Evolutionary conservation across 208 protist species (phyloP).

Genomic region (Strigomonas culicis): DNA sequence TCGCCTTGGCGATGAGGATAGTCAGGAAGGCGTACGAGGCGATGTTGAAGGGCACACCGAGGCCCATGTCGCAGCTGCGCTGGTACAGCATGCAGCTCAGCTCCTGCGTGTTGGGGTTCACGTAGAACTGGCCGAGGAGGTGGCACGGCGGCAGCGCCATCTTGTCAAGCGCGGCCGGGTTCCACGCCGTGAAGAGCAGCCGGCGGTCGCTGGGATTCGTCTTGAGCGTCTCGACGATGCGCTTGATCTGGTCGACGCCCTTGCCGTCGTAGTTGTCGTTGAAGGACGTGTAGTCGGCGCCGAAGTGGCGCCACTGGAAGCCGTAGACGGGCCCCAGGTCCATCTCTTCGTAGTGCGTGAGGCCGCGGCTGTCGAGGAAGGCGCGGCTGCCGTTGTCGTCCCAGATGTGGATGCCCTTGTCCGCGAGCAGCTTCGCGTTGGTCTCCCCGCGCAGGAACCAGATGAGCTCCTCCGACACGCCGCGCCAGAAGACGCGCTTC

Average conservation of each 20-base stretch:
- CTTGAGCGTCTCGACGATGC: conserved; percentile 90
- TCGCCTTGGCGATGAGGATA: conserved; percentile 90
- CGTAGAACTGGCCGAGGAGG: conserved; percentile 97
- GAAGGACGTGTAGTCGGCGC: conserved; percentile 88
- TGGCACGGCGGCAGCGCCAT: conserved; percentile 99
- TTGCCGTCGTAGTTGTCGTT: conserved; percentile 91
- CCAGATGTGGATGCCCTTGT: conserved; percentile 97
- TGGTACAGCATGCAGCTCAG: conserved; percentile 95
- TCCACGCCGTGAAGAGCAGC: conserved; percentile 98
- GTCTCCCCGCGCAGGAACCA: conserved; percentile 98
- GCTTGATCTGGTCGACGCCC: conserved; percentile 96
- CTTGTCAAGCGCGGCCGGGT: conserved; percentile 89
- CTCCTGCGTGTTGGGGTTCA: conserved; percentile 82
- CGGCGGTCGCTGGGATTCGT: conserved; percentile 94
- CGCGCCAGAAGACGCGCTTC: conserved; percentile 98
- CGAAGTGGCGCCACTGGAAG: conserved; percentile 99
- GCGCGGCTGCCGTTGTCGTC: conserved; percentile 96
- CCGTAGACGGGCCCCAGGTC: conserved; percentile 98
- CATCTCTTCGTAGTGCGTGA: conserved; percentile 91
- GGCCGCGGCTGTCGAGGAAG: conserved; percentile 94
- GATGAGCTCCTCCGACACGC: conserved; percentile 97
- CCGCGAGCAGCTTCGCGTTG: conserved; percentile 88
- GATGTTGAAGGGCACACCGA: conserved; percentile 99
- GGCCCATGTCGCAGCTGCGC: conserved; percentile 95
- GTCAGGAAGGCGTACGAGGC: conserved; percentile 97